These are phyloP conservation scores for Sclerotinia borealis DNA, from an alignment of 2,329 filamentous ascomycete species.

Conservation along the genomic window DNA sequence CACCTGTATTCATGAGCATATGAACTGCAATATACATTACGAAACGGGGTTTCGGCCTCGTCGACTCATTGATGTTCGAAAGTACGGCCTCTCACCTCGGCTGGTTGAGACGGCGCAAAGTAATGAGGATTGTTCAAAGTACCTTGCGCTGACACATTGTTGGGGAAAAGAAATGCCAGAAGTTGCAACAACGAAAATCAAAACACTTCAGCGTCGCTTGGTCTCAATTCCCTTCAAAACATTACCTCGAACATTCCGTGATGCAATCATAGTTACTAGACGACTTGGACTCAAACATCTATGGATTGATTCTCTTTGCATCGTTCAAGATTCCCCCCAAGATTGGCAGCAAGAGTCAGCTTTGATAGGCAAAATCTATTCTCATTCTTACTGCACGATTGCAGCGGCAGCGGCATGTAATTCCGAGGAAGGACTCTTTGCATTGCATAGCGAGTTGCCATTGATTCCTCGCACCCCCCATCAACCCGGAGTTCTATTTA, in stretches of 20 bases:
- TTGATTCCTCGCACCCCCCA: neutral
- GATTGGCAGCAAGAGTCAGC: constrained; percentile 20
- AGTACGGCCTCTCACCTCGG: constrained; percentile 2
- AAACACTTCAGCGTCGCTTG: constrained; percentile 7
- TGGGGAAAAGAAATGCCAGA: constrained; percentile 14
- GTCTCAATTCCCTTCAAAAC: constrained; percentile 5
- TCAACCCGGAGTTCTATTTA: neutral
- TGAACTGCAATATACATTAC: constrained; percentile 13
- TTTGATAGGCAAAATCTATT: constrained; percentile 19
- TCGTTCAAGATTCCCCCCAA: constrained; percentile 9
- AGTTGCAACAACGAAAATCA: constrained; percentile 6
- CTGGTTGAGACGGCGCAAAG: constrained; percentile 4
- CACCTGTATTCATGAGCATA: constrained; percentile 12
- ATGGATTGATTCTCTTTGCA: constrained; percentile 12
- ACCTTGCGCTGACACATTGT: constrained; percentile 14
- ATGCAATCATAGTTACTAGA: constrained; percentile 10
- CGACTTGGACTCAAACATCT: constrained; percentile 1
- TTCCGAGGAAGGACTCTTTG: constrained; percentile 3
- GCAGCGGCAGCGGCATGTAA: constrained; percentile 12
- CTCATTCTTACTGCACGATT: constrained; percentile 13
- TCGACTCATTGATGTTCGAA: constrained; percentile 16
- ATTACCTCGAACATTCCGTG: constrained; percentile 6
- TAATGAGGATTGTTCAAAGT: neutral
- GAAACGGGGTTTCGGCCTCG: constrained; percentile 15
- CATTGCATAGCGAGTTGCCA: constrained; percentile 3